Evolutionary conservation across 2,329 filamentous ascomycete species (phyloP), one percentile per base, ranked within the genome.

Genomic region (Claviceps purpurea): DNA sequence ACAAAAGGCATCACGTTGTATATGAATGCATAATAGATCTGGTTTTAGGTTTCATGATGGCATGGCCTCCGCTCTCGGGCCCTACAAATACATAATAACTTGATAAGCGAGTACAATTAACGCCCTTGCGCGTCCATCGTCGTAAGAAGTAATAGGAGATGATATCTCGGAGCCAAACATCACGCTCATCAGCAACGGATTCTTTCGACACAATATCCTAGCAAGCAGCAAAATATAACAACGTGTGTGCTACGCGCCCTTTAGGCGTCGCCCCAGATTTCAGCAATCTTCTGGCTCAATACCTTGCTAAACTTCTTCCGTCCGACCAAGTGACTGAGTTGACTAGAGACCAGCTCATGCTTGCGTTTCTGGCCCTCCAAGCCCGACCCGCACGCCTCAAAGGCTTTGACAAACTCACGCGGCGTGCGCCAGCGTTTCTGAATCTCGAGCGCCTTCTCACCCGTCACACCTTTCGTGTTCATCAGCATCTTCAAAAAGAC

Each of bases 401-500:
- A 89, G 0, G 85, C 86, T 60, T 82, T 78, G n/a, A 87, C 70
- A 49, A 93, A 79, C 1, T 80, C 79, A 54, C 77, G 72, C 0
- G 87, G 87, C 2, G 87, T 91, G 57, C 75, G 79, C 85, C 87
- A 93, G n/a, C 74, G 70, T 58, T 80, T 82, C 62, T 91, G 87
- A 13, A 93, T 88, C 66, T 88, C 86, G 5, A 90, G 66, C 0
- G 87, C 87, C 60, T 86, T 87, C 59, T 90, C 86, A 3, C 84
- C 85, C 1, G 84, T 87, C 13, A 93, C 73, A 1, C 85, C 85
- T 51, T 77, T 77, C 1, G 79, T 87, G 56, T 84, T 88, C 86
- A 93, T 89, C 47, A 93, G 74, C 86, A 93, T 91, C 66, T 90
- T 90, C 26, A 93, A 69, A 58, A 80, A 91, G 0, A 90, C 66